Evolutionary conservation across 192 early-diverging fungal species (phyloP).

Genomic region (Dispira parvispora): DNA sequence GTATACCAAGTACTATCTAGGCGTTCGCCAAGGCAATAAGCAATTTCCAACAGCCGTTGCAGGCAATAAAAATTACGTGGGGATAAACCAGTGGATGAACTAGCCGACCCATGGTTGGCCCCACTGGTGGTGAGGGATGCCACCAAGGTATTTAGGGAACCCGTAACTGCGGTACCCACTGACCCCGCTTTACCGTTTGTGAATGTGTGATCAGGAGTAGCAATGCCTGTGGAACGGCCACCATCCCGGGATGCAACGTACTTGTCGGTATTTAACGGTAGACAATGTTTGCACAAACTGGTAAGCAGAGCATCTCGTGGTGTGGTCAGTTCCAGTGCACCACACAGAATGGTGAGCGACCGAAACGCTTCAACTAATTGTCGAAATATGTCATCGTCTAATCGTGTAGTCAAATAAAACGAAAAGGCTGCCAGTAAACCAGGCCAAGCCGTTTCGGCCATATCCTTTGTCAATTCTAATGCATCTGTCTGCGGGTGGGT

Average conservation of each 20-base stretch:
- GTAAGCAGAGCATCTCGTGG: slow-evolving; percentile 76
- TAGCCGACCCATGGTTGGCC: no score
- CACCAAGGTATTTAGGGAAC: background rate
- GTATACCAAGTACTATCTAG: slow-evolving; percentile 76
- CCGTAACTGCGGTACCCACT: background rate
- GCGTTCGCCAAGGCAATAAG: slow-evolving; percentile 50
- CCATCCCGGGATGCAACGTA: background rate
- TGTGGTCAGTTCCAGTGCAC: slow-evolving; percentile 54
- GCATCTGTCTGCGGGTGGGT: background rate
- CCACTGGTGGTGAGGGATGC: background rate
- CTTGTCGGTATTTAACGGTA: slow-evolving; percentile 34
- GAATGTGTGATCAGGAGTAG: background rate
- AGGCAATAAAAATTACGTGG: slow-evolving; percentile 67
- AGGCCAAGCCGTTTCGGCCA: slow-evolving; percentile 71
- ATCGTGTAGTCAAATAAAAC: slow-evolving; percentile 50
- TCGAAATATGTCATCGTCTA: slow-evolving; percentile 75
- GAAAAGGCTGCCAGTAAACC: slow-evolving; percentile 58
- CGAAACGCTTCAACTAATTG: slow-evolving; percentile 49
- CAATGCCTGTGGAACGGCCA: background rate
- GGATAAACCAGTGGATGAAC: slow-evolving; percentile 26
- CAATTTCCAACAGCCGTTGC: slow-evolving; percentile 48
- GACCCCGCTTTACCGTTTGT: background rate
- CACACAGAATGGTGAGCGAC: slow-evolving; percentile 61
- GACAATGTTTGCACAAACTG: slow-evolving; percentile 65
- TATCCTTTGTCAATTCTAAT: slow-evolving; percentile 33